Evolutionary conservation across 176 grass and related monocot genomes (phyloP).

Genomic region (Lolium rigidum): DNA sequence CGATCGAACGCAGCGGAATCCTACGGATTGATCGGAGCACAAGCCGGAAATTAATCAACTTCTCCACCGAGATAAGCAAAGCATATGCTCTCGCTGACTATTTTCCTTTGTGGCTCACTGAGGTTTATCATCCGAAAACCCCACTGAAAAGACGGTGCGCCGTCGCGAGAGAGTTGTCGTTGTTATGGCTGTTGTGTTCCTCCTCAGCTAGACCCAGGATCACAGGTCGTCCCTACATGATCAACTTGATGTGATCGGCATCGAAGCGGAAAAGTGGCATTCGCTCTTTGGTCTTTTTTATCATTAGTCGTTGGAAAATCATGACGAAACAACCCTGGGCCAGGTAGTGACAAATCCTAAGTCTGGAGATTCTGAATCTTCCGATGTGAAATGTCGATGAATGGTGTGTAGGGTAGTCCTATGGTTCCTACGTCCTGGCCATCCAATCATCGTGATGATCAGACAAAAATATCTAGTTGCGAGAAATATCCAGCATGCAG

Average conservation of each 20-base stretch:
- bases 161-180: not conserved
- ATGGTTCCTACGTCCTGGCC: not conserved
- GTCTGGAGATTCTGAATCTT: no score
- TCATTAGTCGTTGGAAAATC: not conserved
- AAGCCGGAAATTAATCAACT: not conserved
- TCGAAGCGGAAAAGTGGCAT: not conserved
- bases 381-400: not conserved
- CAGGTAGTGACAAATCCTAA: no score
- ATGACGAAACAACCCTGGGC: not conserved
- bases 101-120: not conserved
- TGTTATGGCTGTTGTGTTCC: not conserved
- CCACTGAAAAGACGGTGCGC: not conserved
- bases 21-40: not conserved
- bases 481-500: no score
- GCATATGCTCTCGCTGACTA: slow-evolving; percentile 14
- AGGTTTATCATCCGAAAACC: not conserved
- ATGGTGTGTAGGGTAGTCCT: not conserved
- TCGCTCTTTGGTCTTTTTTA: not conserved
- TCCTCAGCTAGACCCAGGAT: no score
- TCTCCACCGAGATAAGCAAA: slow-evolving; percentile 35
- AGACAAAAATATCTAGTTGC: no score
- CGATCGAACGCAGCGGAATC: not conserved
- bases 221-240: not conserved
- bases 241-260: not conserved
- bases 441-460: not conserved